Conservation (phyloP, 345 rosid species). For the Physaria fendleri region DNA sequence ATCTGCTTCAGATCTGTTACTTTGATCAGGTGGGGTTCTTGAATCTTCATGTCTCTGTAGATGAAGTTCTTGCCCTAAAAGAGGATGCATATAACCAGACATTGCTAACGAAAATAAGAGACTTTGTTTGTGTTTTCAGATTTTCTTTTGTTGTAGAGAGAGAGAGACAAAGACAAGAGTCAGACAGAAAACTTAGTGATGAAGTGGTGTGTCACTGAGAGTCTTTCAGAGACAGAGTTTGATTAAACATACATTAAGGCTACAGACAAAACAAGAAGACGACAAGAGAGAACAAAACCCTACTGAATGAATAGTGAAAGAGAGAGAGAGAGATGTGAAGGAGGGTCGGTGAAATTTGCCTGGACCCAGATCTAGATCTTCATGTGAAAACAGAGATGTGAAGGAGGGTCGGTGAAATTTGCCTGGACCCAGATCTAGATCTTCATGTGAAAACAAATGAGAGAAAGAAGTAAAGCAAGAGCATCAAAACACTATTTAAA, state of each 20-base stretch:
- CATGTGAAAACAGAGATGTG: slow-evolving; percentile 26
- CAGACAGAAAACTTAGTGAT: slow-evolving; percentile 16
- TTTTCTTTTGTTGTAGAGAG: not conserved
- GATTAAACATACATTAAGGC: slow-evolving; percentile 14
- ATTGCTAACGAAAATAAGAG: slow-evolving; percentile 20
- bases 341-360: slow-evolving; percentile 27
- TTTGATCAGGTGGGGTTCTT: slow-evolving; percentile 22
- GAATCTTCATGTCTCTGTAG: slow-evolving; percentile 34
- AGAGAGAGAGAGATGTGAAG: slow-evolving; percentile 13
- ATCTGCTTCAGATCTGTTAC: slow-evolving; percentile 34
- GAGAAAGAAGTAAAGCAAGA: slow-evolving; percentile 29
- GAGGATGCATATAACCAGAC: slow-evolving; percentile 50
- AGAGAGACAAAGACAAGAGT: slow-evolving; percentile 26
- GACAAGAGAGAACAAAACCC: slow-evolving; percentile 27
- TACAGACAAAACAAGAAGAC: slow-evolving; percentile 29
- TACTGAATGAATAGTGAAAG: slow-evolving; percentile 8
- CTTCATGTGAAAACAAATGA: slow-evolving; percentile 28
- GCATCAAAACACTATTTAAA: slow-evolving; percentile 12
- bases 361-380: slow-evolving; percentile 41
- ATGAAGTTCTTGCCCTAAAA: slow-evolving; percentile 40
- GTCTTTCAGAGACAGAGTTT: slow-evolving; percentile 15
- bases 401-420: slow-evolving; percentile 24
- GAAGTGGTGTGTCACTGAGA: slow-evolving; percentile 24
- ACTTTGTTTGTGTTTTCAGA: slow-evolving; percentile 4
- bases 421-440: slow-evolving; percentile 40